Evolutionary conservation across 148 eudicot genomes (phyloP).

Genomic region (Simmondsia chinensis): DNA sequence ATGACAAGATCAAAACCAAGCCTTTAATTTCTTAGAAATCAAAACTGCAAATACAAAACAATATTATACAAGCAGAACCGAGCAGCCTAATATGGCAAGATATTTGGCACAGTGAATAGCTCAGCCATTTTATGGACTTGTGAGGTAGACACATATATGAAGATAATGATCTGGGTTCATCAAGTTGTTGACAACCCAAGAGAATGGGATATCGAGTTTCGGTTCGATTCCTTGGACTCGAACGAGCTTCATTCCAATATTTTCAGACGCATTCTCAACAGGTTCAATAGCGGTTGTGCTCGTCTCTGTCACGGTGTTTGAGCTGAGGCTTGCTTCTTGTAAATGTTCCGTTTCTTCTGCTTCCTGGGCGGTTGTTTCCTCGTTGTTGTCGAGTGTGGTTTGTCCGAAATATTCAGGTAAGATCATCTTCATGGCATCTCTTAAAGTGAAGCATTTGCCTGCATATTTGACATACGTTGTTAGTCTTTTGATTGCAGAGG

Average conservation of each 20-base stretch:
- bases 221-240: slow-evolving; percentile 92
- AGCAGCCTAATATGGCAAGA: too few species aligned
- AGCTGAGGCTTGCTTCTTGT: slow-evolving; percentile 28
- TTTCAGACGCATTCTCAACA: slow-evolving; percentile 9
- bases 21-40: too few species aligned
- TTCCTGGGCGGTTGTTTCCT: slow-evolving; percentile 14
- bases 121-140: slow-evolving; percentile 6
- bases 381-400: slow-evolving; percentile 9
- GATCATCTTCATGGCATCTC: slow-evolving; percentile 61
- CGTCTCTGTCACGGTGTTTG: slow-evolving; percentile 16
- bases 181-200: slow-evolving; percentile 91
- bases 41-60: too few species aligned
- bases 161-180: slow-evolving; percentile 86
- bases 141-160: slow-evolving; percentile 70
- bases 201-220: slow-evolving; percentile 56
- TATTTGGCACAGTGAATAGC: too few species aligned
- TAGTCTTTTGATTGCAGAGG: background rate
- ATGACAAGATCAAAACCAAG: too few species aligned
- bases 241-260: slow-evolving; percentile 47
- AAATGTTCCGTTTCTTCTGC: slow-evolving; percentile 17
- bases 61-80: too few species aligned
- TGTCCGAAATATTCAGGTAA: slow-evolving; percentile 57
- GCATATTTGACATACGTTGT: slow-evolving; percentile 12
- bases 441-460: slow-evolving; percentile 68
- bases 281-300: slow-evolving; percentile 14